Conservation (phyloP, 1,139 yeast genomes). For the Pichia sp. region DNA sequence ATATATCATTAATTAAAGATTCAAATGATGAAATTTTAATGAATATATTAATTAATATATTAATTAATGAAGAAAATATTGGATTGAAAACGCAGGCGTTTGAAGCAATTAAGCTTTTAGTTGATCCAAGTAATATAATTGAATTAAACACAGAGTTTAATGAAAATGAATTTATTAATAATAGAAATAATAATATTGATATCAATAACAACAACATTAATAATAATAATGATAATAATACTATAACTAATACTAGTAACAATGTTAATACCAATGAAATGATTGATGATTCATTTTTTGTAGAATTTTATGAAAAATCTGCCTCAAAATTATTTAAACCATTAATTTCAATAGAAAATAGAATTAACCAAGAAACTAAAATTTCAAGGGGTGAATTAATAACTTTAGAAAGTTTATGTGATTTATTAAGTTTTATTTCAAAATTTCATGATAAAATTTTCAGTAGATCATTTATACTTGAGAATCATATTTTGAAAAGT, state of each 20-base stretch:
- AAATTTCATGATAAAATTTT: conserved; percentile 51
- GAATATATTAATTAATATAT: conserved; percentile 51
- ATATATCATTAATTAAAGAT: conserved; percentile 55
- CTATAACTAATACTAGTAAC: not conserved
- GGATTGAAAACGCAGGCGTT: conserved; percentile 78
- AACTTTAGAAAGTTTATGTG: conserved; percentile 46
- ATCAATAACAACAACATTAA: too few species aligned
- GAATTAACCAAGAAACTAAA: not conserved
- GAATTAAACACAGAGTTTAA: conserved; percentile 4
- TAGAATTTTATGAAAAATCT: conserved; percentile 54
- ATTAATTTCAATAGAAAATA: conserved; percentile 30
- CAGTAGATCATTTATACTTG: conserved; percentile 57
- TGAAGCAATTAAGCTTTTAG: conserved; percentile 70
- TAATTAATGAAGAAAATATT: conserved; percentile 57
- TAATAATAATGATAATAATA: too few species aligned
- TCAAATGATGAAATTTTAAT: conserved; percentile 52
- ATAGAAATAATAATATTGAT: conserved; percentile 21
- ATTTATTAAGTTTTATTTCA: conserved; percentile 59
- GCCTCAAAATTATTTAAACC: conserved; percentile 56
- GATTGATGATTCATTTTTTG: conserved; percentile 44
- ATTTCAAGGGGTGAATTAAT: not conserved
- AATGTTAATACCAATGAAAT: conserved; percentile 7
- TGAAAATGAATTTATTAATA: not conserved
- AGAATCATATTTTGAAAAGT: conserved; percentile 49
- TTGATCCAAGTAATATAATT: conserved; percentile 43